phyloP scores from a whole-genome alignment of 495 filamentous ascomycete species.

The Xylaria longipes region DNA sequence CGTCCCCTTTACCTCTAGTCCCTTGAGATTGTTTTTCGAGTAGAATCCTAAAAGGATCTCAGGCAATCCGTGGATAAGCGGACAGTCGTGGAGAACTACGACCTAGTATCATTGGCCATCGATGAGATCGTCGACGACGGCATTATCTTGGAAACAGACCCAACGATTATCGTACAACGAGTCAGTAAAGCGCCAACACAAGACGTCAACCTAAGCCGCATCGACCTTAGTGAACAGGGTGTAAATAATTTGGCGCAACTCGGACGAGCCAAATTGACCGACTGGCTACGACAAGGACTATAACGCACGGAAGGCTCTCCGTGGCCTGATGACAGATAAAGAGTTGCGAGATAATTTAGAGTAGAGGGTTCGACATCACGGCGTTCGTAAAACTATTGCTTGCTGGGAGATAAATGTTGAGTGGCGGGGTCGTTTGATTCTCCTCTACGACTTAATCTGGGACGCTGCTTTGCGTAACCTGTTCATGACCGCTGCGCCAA shows the following conservation, averaged over 20 bases:
- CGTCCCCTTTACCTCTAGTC: conserved; percentile 34
- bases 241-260: conserved; percentile 94
- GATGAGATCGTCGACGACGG: conserved; percentile 98
- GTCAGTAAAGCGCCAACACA: conserved; percentile 92
- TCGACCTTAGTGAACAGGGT: conserved; percentile 96
- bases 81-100: conserved; percentile 97
- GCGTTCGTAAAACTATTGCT: conserved; percentile 42
- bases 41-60: conserved; percentile 17
- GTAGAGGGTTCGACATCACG: conserved; percentile 27
- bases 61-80: conserved; percentile 96
- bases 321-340: conserved; percentile 26
- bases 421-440: conserved; percentile 18
- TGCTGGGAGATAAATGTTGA: conserved; percentile 31
- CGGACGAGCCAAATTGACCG: conserved; percentile 88
- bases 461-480: conserved; percentile 86
- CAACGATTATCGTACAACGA: conserved; percentile 85
- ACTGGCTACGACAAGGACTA: conserved; percentile 84
- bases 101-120: conserved; percentile 85
- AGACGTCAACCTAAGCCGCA: conserved; percentile 87
- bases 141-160: conserved; percentile 95
- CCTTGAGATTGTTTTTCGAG: neutral
- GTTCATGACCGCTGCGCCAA: conserved; percentile 97
- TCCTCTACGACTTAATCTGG: conserved; percentile 53
- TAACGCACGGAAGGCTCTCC: conserved; percentile 39
- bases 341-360: conserved; percentile 7